phyloP scores from a whole-genome alignment of 2,329 filamentous ascomycete genomes.

The Ceratocystis lukuohia region DNA sequence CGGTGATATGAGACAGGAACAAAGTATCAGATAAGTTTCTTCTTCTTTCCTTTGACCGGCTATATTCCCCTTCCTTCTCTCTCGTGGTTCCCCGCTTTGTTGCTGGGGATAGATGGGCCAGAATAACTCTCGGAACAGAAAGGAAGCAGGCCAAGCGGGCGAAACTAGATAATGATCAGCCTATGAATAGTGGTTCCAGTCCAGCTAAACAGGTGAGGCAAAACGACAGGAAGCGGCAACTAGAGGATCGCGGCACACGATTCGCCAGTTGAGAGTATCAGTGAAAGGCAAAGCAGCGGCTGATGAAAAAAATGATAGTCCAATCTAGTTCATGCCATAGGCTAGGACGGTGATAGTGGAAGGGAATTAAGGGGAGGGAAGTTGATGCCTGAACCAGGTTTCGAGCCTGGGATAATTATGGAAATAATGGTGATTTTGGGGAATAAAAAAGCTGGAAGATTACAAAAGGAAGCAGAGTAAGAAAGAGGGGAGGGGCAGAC shows the following conservation, averaged over 20 bases:
- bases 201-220: background rate
- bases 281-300: background rate
- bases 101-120: background rate
- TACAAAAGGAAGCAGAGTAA: background rate
- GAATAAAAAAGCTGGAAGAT: background rate
- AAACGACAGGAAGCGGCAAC: background rate
- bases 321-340: background rate
- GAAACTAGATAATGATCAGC: conserved; percentile 1
- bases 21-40: background rate
- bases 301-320: background rate
- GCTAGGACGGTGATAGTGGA: background rate
- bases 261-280: conserved; percentile 4
- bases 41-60: background rate
- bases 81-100: background rate
- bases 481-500: background rate
- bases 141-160: background rate
- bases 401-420: background rate
- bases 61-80: background rate
- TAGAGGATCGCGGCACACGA: background rate
- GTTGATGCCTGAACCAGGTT: background rate
- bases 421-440: background rate
- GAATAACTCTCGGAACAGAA: background rate
- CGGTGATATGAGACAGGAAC: background rate
- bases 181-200: background rate
- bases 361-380: background rate